Evolutionary conservation across 192 early-diverging fungal species (phyloP).

Genomic region (Coemansia sp.): DNA sequence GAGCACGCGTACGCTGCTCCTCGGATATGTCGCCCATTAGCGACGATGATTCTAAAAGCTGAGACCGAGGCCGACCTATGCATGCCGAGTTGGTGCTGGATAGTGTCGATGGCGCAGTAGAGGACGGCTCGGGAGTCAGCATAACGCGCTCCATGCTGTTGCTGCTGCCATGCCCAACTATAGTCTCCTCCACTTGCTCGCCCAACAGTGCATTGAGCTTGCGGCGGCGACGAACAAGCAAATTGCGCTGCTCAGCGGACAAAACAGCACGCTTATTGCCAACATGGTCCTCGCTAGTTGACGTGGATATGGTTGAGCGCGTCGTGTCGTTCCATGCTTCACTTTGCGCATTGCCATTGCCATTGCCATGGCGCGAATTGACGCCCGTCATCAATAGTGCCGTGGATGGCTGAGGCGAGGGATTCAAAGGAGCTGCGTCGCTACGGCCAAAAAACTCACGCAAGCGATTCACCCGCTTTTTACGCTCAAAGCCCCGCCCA

Average conservation of each 20-base stretch:
- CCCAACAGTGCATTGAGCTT: conserved; percentile 64
- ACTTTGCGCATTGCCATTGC: background rate
- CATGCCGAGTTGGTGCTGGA: conserved; percentile 2
- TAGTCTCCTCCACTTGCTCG: conserved; percentile 56
- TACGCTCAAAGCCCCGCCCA: conserved; percentile 28
- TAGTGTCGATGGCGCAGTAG: background rate
- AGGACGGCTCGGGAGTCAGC: background rate
- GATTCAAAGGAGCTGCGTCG: background rate
- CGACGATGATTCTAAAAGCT: background rate
- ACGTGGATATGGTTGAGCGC: conserved; percentile 11
- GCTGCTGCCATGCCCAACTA: conserved; percentile 15
- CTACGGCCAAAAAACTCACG: conserved; percentile 56
- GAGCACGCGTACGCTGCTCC: conserved; percentile 29
- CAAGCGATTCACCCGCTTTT: conserved; percentile 53
- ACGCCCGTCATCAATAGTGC: background rate
- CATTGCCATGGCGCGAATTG: background rate
- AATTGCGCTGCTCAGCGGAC: conserved; percentile 54
- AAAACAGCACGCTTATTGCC: conserved; percentile 17
- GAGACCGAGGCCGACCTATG: conserved; percentile 24
- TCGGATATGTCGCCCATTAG: conserved; percentile 1
- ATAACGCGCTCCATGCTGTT: background rate
- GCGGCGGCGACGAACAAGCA: conserved; percentile 59
- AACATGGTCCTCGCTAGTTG: background rate
- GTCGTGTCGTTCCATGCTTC: conserved; percentile 2
- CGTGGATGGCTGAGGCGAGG: background rate